Conservation (phyloP, 345 rosid genomes). For the Laguncularia racemosa region DNA sequence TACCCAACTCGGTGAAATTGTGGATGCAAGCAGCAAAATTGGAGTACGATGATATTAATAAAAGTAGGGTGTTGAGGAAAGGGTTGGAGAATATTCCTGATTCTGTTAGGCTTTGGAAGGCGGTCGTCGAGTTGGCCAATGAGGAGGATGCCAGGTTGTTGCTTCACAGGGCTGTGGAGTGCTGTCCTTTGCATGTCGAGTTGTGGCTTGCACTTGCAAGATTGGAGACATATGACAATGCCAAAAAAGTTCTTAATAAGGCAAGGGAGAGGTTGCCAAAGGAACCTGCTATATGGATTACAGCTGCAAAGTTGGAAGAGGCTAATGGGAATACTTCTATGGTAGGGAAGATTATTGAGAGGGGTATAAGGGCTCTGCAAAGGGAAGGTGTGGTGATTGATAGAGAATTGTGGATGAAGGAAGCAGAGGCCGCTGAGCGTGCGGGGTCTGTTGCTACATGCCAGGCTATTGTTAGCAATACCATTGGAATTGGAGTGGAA, state of each 20-base stretch:
- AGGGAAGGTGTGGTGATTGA: constrained; percentile 84
- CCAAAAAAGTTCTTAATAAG: constrained; percentile 68
- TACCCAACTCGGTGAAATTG: constrained; percentile 86
- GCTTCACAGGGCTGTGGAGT: constrained; percentile 90
- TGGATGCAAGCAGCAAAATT: constrained; percentile 85
- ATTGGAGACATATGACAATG: constrained; percentile 68
- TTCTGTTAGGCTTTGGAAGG: constrained; percentile 91
- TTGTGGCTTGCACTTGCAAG: constrained; percentile 86
- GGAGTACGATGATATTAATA: constrained; percentile 64
- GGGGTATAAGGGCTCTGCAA: constrained; percentile 80
- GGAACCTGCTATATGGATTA: constrained; percentile 93
- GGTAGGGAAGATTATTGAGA: constrained; percentile 87
- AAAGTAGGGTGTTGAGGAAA: constrained; percentile 76
- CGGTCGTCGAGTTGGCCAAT: constrained; percentile 71
- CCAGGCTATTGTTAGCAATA: constrained; percentile 68
- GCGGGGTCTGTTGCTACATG: constrained; percentile 80
- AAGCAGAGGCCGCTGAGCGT: constrained; percentile 88
- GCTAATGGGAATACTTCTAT: constrained; percentile 70
- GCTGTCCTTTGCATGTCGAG: constrained; percentile 86
- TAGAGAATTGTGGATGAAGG: constrained; percentile 89
- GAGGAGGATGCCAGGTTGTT: constrained; percentile 70
- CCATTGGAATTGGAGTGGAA: constrained; percentile 84
- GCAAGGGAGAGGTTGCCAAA: constrained; percentile 69
- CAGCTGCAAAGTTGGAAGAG: constrained; percentile 93
- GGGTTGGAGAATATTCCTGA: constrained; percentile 84